Evolutionary conservation across 768 basidiomycete species (phyloP), one percentile per base, ranked within the genome.

Genomic region (Porphyrellus cyaneotinctus): DNA sequence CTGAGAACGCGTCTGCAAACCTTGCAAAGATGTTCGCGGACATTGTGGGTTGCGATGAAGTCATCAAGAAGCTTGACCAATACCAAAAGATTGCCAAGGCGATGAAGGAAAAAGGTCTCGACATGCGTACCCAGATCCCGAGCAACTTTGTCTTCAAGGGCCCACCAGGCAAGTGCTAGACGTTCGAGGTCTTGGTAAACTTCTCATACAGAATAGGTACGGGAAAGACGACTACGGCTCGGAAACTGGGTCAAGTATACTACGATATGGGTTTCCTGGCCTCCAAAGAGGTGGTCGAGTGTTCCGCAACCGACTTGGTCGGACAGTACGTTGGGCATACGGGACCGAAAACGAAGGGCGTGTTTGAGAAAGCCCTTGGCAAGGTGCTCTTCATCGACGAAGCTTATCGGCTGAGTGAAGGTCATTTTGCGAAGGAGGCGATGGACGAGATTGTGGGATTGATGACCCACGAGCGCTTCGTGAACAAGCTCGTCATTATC

Each of bases 381-480:
- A 77, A 78, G 50, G 83, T 88, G 3, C 75, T 87, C 6, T 88
- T 88, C 69, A 75, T 88, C 43, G 86, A 88, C 51, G 87, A 88
- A 59, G 87, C 86, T 0, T 88, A 88, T 58, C 74, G 85, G 12
- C 70, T 88, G 23, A 68, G 74, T 10, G 75, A 83, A 49, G 85
- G 85, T 1, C 79, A 71, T 7, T 88, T 86, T 57, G 83, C 85
- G 2, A 77, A 85, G 60, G 87, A 88, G 60, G 87, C 87, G 12
- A 77, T 87, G 35, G 87, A 88, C 59, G 87, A 88, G 58, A 62
- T 88, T n/a, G 87, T 88, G 6, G 78, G 79, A 6, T 60, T 82
- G 14, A 71, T 88, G 54, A 88, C 87, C 2, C 70, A 83, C 39
- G 78, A 81, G 4, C 70, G 67, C 24, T 88, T 75, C 72, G 74